These are phyloP conservation scores for Emiliania huxleyi DNA, from an alignment of 78 protist species.

Conservation along the genomic window DNA sequence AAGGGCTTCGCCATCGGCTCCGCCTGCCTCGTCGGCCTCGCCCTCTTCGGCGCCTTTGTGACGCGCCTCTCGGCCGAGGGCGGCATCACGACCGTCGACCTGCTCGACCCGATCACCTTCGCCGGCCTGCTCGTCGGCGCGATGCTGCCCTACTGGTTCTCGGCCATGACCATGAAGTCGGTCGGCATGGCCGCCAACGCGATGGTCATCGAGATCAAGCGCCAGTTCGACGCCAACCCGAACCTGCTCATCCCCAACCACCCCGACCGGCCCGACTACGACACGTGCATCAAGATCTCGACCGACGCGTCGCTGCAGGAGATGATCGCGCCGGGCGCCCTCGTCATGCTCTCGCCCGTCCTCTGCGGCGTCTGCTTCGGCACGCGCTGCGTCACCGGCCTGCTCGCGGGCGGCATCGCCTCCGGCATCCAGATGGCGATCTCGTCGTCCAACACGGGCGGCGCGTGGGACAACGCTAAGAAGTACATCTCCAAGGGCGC, in stretches of 20 bases:
- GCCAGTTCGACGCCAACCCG: slow-evolving; percentile 56
- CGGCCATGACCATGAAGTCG: slow-evolving; percentile 74
- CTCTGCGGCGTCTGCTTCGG: slow-evolving; percentile 56
- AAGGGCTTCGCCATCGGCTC: slow-evolving; percentile 77
- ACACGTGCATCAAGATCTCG: slow-evolving; percentile 53
- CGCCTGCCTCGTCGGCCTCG: slow-evolving; percentile 67
- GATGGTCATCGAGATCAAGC: slow-evolving; percentile 62
- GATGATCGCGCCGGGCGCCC: slow-evolving; percentile 61
- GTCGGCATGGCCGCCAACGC: slow-evolving; percentile 72
- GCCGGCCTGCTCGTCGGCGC: slow-evolving; percentile 71
- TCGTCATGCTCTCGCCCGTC: slow-evolving; percentile 65
- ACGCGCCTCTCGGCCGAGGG: background rate
- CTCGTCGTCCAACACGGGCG: slow-evolving; percentile 68
- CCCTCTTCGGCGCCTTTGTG: slow-evolving; percentile 69
- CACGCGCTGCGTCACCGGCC: slow-evolving; percentile 29
- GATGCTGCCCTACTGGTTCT: slow-evolving; percentile 72
- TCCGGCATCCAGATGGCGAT: slow-evolving; percentile 68
- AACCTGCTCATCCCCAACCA: slow-evolving; percentile 8
- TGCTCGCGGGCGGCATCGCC: slow-evolving; percentile 62
- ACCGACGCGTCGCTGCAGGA: slow-evolving; percentile 58
- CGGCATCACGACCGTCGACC: slow-evolving; percentile 10
- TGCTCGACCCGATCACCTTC: slow-evolving; percentile 46
- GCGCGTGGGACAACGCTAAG: slow-evolving; percentile 86
- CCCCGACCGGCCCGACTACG: slow-evolving; percentile 45
- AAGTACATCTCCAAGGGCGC: slow-evolving; percentile 64